Conservation (phyloP, 1,284 basidiomycete genomes). For the Violaceomyces palustris region DNA sequence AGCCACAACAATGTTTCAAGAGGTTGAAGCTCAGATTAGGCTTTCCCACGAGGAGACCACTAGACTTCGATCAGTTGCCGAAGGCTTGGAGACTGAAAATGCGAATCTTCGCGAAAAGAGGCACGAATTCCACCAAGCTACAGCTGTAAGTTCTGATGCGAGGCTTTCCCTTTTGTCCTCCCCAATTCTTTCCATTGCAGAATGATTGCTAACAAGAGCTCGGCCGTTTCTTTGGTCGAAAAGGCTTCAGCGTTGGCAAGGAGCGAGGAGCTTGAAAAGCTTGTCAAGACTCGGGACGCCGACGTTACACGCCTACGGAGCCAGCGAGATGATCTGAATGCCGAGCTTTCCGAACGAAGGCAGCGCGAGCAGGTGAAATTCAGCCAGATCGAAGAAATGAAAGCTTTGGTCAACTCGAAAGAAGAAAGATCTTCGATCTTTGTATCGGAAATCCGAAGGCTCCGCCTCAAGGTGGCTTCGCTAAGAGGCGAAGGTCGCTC, state of each 20-base stretch:
- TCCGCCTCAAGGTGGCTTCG: constrained; percentile 73
- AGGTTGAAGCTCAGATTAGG: too few species aligned
- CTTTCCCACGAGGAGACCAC: too few species aligned
- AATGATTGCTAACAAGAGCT: not conserved
- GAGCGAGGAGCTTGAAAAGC: constrained; percentile 65
- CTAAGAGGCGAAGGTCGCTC: constrained; percentile 67
- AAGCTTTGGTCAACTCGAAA: constrained; percentile 40
- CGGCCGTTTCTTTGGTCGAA: too few species aligned
- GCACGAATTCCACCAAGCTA: constrained; percentile 9
- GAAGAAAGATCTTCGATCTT: constrained; percentile 72
- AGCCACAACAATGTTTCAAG: too few species aligned
- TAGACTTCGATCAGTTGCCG: constrained; percentile 1
- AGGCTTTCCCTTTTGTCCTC: not conserved
- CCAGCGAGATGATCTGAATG: constrained; percentile 29
- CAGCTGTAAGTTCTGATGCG: constrained; percentile 1
- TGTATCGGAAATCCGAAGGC: constrained; percentile 68
- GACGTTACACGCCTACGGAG: constrained; percentile 48
- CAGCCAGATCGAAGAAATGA: constrained; percentile 47
- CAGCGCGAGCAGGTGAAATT: constrained; percentile 44
- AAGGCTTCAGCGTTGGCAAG: constrained; percentile 34
- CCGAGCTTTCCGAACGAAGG: constrained; percentile 42
- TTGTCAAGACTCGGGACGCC: constrained; percentile 67
- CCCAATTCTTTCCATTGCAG: constrained; percentile 8
- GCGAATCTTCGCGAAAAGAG: constrained; percentile 39
- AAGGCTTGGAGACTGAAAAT: constrained; percentile 32